Evolutionary conservation across 352 stramenopile genomes (phyloP), one percentile per base, ranked within the genome.

Genomic region (Stephanocyclus meneghinianus): DNA sequence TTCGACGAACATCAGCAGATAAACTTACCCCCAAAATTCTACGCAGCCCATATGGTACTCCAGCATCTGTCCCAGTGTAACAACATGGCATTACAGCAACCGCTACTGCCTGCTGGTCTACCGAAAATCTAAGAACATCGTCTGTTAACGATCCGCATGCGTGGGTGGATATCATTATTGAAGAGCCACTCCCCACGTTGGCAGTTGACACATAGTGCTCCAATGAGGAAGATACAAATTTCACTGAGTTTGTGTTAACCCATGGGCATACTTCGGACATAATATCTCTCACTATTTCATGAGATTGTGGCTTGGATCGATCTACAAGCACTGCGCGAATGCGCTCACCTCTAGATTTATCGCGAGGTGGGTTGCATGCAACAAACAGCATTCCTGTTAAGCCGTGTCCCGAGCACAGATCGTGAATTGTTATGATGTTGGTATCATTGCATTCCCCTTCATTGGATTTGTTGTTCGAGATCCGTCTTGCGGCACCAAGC

Each of bases 1-100:
- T 74, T 50, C 84, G 37, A 16, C 55, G 50, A n/a, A 90, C 71
- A 63, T 90, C 84, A 7, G 80, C 78, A 30, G 76, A 64, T 26
- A 76, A 55, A 10, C 51, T 59, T 9, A 84, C 75, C 15, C 84
- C 84, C 11, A 86, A 74, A 42, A 80, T 73, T 42, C 84, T 61
- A 30, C 66, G 45, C 6, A 90, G 74, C 13, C 84, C 84, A 62
- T 81, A 87, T n/a, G 84, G 80, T 21, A 64, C 55, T 21, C 71
- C 76, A 10, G 57, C 63, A 51, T 83, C 81, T 16, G 84, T 86
- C 18, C 79, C 79, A 29, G 84, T 87, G 42, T 87, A 87, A 55
- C 84, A 90, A 65, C 84, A 90, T 15, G 84, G 84, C 84, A 90
- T 90, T 4, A 86, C 76, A 13, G 84, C 78, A 32, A 90, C 45